Conservation (phyloP, 257 asterid genomes). For the Solanum gandarillasii region DNA sequence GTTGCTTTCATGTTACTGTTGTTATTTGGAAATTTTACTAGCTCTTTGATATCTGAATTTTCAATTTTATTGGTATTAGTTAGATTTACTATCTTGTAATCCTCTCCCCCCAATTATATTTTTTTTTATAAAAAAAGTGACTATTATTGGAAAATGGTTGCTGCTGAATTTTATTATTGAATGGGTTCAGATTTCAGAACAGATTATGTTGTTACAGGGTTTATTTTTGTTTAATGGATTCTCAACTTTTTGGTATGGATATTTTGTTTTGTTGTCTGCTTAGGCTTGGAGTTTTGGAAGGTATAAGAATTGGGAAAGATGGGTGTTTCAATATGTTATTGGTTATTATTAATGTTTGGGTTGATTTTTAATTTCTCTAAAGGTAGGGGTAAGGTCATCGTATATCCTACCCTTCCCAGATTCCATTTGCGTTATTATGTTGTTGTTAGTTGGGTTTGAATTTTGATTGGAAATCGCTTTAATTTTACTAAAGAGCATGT, state of each 20-base stretch:
- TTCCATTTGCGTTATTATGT: neutral
- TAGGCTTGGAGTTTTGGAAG: neutral
- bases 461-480: neutral
- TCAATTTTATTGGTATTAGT: neutral
- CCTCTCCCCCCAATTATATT: neutral
- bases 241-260: neutral
- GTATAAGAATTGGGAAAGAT: neutral
- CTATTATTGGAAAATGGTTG: neutral
- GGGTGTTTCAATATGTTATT: neutral
- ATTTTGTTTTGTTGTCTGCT: neutral
- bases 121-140: neutral
- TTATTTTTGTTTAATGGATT: neutral
- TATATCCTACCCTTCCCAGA: neutral
- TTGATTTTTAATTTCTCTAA: neutral
- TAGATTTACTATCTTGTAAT: neutral
- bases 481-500: neutral
- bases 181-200: neutral
- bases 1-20: neutral
- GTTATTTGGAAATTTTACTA: neutral
- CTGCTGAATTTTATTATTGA: neutral
- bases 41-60: neutral
- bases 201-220: neutral
- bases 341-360: neutral
- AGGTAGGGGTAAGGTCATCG: neutral
- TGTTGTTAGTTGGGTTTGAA: neutral